Conservation (phyloP, 2,329 filamentous ascomycete genomes). For the Aaosphaeria arxii region DNA sequence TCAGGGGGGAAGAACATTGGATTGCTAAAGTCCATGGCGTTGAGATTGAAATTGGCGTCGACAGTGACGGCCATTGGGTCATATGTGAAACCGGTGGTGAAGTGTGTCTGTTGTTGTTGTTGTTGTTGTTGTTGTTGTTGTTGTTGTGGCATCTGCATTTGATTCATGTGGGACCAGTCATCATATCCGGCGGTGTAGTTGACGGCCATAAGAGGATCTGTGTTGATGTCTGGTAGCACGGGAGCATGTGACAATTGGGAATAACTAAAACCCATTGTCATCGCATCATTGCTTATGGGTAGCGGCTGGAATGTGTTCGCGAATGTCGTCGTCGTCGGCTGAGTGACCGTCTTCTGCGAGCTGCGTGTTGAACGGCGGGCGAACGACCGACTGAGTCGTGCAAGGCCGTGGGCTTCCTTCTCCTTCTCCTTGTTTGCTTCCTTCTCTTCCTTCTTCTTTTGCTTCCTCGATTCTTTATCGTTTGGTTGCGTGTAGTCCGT, state of each 20-base stretch:
- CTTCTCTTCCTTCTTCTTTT: conserved; percentile 4
- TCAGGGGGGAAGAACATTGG: no score
- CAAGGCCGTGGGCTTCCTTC: conserved; percentile 1
- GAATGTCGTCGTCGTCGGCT: conserved; percentile 1
- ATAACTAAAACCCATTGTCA: not conserved
- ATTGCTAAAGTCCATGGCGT: no score
- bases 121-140: not conserved
- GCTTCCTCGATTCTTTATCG: not conserved
- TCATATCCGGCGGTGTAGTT: not conserved
- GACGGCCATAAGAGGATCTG: conserved; percentile 8
- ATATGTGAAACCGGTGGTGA: no score
- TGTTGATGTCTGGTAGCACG: conserved; percentile 10
- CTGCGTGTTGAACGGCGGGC: conserved; percentile 4
- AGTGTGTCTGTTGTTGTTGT: not conserved
- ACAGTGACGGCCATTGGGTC: no score
- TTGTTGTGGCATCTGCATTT: not conserved
- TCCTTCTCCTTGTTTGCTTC: conserved; percentile 1
- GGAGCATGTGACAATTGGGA: conserved; percentile 1
- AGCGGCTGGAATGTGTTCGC: conserved; percentile 5
- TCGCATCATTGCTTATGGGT: not conserved
- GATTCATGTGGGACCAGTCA: not conserved
- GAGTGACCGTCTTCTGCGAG: not conserved
- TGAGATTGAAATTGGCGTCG: no score
- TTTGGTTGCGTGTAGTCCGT: conserved; percentile 2
- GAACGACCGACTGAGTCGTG: conserved; percentile 3